Conservation (phyloP, 257 asterid species). For the Solanum chilense region DNA sequence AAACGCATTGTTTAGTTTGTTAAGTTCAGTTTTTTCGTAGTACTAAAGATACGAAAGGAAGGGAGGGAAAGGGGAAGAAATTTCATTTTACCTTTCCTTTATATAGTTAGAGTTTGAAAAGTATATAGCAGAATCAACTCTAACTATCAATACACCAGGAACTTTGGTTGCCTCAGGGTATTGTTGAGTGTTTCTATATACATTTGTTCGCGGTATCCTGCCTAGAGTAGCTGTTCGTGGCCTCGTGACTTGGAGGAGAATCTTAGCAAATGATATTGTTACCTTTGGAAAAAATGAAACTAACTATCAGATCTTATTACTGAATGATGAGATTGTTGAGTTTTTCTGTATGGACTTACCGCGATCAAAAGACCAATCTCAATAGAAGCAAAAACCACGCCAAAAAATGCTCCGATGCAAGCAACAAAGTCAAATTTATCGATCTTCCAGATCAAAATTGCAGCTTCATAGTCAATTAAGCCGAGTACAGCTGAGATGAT, state of each 20-base stretch:
- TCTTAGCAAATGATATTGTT: slow-evolving; percentile 73
- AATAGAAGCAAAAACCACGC: slow-evolving; percentile 69
- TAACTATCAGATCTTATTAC: neutral
- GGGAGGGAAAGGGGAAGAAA: neutral
- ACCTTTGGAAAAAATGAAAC: slow-evolving; percentile 24
- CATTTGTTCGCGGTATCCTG: slow-evolving; percentile 60
- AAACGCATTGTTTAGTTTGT: neutral
- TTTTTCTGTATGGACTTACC: slow-evolving; percentile 18
- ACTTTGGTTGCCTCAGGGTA: slow-evolving; percentile 77
- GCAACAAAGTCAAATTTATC: slow-evolving; percentile 85
- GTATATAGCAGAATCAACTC: slow-evolving; percentile 95
- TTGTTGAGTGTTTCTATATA: slow-evolving; percentile 68
- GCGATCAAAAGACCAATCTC: slow-evolving; percentile 84
- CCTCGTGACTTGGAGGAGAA: slow-evolving; percentile 85
- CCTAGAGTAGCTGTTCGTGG: slow-evolving; percentile 89
- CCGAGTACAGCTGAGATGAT: slow-evolving; percentile 86
- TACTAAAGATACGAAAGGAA: neutral
- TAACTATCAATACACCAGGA: slow-evolving; percentile 58
- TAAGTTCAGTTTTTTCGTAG: neutral
- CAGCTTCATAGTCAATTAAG: slow-evolving; percentile 72
- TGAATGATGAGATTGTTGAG: neutral
- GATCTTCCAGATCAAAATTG: slow-evolving; percentile 71
- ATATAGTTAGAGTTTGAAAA: slow-evolving; percentile 85
- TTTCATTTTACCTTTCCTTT: slow-evolving; percentile 48
- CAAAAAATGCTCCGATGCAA: slow-evolving; percentile 89